A percentile compares a stretch with the other conserved stretches of the same genome.
Evolutionary conservation across 768 basidiomycete genomes (phyloP).

Genomic region (Amanita subjunquillea): DNA sequence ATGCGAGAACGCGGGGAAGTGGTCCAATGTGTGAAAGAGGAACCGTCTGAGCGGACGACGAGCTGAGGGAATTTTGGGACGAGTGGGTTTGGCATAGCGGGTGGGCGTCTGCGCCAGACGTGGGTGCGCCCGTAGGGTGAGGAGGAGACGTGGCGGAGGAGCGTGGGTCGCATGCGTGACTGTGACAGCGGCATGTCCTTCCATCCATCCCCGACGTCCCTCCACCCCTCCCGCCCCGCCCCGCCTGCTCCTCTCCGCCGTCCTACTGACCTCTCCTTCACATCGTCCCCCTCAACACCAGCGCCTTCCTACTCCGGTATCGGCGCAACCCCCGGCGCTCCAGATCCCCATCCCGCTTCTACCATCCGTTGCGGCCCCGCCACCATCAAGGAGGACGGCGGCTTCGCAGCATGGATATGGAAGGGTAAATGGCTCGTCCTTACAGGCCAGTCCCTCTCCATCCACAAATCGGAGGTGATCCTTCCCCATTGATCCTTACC

Average conservation of each 20-base stretch:
- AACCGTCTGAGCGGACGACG: constrained; percentile 82
- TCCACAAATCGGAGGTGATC: constrained; percentile 85
- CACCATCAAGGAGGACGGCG: constrained; percentile 82
- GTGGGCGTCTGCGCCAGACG: constrained; percentile 62
- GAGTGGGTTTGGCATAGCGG: constrained; percentile 68
- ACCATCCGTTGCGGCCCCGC: constrained; percentile 65
- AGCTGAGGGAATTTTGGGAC: constrained; percentile 82
- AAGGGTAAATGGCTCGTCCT: constrained; percentile 84
- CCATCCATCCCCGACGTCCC: constrained; percentile 36
- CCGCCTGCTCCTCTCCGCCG: constrained; percentile 57
- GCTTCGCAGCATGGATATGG: constrained; percentile 87
- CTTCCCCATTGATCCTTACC: not conserved
- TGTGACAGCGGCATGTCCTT: constrained; percentile 20
- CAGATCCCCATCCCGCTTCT: constrained; percentile 24
- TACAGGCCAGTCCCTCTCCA: constrained; percentile 63
- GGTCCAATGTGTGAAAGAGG: constrained; percentile 80
- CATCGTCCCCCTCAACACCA: constrained; percentile 53
- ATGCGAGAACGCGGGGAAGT: constrained; percentile 76
- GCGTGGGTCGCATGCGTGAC: not conserved
- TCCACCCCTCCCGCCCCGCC: constrained; percentile 72
- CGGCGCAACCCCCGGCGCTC: constrained; percentile 63
- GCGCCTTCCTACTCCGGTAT: constrained; percentile 67
- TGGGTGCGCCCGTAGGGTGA: constrained; percentile 83
- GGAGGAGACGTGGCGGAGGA: constrained; percentile 34
- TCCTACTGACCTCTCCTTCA: constrained; percentile 31